phyloP scores from a whole-genome alignment of 2,329 filamentous ascomycete species.

The Fusarium liriodendri region DNA sequence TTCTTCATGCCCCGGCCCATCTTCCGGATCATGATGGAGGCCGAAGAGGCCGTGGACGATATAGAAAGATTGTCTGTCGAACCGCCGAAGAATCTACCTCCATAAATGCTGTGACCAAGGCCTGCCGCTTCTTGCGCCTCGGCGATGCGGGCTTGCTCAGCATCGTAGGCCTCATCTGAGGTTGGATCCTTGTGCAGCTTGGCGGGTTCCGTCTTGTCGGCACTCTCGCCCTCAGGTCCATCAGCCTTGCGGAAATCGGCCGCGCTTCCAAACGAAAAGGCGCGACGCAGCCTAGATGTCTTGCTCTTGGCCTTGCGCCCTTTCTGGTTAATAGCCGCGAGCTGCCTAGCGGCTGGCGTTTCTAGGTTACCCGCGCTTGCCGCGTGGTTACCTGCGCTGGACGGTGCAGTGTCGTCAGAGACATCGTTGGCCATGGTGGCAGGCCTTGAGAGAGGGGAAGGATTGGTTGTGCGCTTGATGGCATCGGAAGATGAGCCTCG shows the following conservation, averaged over 20 bases:
- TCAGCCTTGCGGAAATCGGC: slow-evolving; percentile 86
- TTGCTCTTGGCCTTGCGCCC: slow-evolving; percentile 84
- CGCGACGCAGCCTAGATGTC: slow-evolving; percentile 84
- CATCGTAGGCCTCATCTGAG: slow-evolving; percentile 76
- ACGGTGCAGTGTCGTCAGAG: slow-evolving; percentile 54
- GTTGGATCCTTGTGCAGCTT: slow-evolving; percentile 75
- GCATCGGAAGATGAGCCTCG: slow-evolving; percentile 74
- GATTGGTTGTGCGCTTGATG: slow-evolving; percentile 72
- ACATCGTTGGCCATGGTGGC: slow-evolving; percentile 70
- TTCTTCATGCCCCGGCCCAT: slow-evolving; percentile 99
- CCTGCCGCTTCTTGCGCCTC: slow-evolving; percentile 92
- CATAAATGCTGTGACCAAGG: slow-evolving; percentile 93
- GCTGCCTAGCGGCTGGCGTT: slow-evolving; percentile 84
- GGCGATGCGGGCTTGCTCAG: slow-evolving; percentile 91
- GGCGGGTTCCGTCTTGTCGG: slow-evolving; percentile 51
- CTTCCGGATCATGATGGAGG: slow-evolving; percentile 94
- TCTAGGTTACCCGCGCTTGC: slow-evolving; percentile 53
- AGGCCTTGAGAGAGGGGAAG: slow-evolving; percentile 81
- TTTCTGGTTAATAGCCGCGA: slow-evolving; percentile 88
- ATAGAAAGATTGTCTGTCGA: slow-evolving; percentile 96
- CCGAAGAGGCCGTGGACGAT: slow-evolving; percentile 88
- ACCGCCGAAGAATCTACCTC: slow-evolving; percentile 84
- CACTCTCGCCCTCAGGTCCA: slow-evolving; percentile 65
- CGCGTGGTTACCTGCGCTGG: slow-evolving; percentile 42
- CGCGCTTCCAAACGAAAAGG: slow-evolving; percentile 96